A percentile compares a stretch with the other conserved stretches of the same genome.
Conservation (phyloP, 75 land plant species). For the Pinus taeda region DNA sequence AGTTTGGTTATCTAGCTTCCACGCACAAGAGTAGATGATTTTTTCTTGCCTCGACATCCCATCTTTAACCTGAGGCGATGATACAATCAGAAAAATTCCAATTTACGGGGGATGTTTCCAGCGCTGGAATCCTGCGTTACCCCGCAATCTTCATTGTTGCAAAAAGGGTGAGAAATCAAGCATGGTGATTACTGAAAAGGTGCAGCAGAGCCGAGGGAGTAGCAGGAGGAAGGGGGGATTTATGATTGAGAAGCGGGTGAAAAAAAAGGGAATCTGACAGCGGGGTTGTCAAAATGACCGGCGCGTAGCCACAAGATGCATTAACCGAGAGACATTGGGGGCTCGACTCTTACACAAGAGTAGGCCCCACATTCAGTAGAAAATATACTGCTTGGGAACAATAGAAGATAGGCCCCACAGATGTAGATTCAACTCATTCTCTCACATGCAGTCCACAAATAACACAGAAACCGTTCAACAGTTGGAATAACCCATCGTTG, state of each 20-base stretch:
- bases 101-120: background rate
- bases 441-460: too few relatives aligned
- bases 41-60: slow-evolving; percentile 5
- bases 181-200: background rate
- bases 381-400: too few relatives aligned
- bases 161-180: background rate
- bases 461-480: too few relatives aligned
- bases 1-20: too few relatives aligned
- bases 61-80: background rate
- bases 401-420: too few relatives aligned
- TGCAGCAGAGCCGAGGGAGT: too few relatives aligned
- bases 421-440: too few relatives aligned
- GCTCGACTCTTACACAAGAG: background rate
- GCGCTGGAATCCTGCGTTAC: background rate
- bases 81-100: background rate
- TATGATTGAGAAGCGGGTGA: background rate
- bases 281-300: background rate
- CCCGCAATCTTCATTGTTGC: background rate
- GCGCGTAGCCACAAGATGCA: background rate
- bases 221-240: background rate
- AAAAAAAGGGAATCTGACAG: too few relatives aligned
- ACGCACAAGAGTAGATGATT: background rate
- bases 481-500: too few relatives aligned
- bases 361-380: too few relatives aligned
- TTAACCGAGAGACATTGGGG: background rate